Conservation (phyloP, 2,329 filamentous ascomycete species). For the Trichoderma sp. region DNA sequence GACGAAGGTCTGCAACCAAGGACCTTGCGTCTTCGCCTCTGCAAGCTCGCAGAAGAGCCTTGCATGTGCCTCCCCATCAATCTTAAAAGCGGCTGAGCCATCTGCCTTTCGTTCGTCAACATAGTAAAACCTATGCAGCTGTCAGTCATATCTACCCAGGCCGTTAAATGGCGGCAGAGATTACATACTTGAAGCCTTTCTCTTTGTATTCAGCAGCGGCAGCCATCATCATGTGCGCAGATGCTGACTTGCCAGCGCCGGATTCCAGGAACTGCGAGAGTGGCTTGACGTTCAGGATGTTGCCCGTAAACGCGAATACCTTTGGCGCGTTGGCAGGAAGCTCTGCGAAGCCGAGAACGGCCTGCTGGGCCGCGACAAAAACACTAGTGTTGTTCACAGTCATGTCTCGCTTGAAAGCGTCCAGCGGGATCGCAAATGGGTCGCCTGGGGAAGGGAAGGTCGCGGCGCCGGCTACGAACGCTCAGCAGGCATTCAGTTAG, state of each 20-base stretch:
- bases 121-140: background rate
- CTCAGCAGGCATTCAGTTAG: background rate
- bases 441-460: background rate
- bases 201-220: constrained; percentile 9
- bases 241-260: constrained; percentile 7
- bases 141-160: background rate
- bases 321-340: background rate
- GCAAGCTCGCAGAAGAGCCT: background rate
- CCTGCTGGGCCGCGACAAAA: constrained; percentile 4
- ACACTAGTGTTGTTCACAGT: constrained; percentile 3
- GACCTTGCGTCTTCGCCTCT: background rate
- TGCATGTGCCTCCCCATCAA: constrained; percentile 5
- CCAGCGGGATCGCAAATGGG: constrained; percentile 7
- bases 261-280: constrained; percentile 9
- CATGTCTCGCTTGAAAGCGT: background rate
- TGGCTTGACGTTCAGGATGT: constrained; percentile 8
- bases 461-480: background rate
- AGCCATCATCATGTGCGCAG: constrained; percentile 11
- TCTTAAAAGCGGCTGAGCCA: constrained; percentile 7
- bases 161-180: background rate
- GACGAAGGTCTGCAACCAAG: constrained; percentile 4
- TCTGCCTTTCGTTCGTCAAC: constrained; percentile 7
- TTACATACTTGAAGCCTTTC: background rate
- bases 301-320: constrained; percentile 9
- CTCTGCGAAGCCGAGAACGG: background rate